Percentiles rank a stretch among this genome's conserved stretches.
phyloP scores from a whole-genome alignment of 2,329 filamentous ascomycete genomes.

The Ceratocystis ficicola region DNA sequence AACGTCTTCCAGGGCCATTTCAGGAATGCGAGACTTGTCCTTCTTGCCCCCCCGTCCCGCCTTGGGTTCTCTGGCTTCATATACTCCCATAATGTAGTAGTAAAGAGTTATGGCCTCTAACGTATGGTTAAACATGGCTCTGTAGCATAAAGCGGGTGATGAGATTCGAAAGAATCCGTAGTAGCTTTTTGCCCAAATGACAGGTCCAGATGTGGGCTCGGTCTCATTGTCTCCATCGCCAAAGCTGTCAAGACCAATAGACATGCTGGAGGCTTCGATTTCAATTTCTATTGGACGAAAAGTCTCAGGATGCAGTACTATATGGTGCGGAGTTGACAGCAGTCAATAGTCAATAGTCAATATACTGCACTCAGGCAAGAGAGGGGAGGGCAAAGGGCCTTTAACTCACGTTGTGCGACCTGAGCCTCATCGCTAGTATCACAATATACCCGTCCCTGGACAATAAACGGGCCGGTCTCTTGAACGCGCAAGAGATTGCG shows the following conservation, averaged over 20 bases:
- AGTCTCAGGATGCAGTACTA: slow-evolving; percentile 17
- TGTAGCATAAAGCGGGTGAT: slow-evolving; percentile 45
- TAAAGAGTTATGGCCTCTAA: slow-evolving; percentile 51
- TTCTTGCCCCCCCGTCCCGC: slow-evolving; percentile 28
- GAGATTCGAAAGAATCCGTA: slow-evolving; percentile 57
- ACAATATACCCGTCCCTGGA: slow-evolving; percentile 48
- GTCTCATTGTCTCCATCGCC: slow-evolving; percentile 4
- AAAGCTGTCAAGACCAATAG: slow-evolving; percentile 39
- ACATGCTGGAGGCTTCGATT: slow-evolving; percentile 36
- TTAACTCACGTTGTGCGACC: slow-evolving; percentile 30
- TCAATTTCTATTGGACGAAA: slow-evolving; percentile 36
- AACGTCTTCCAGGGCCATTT: slow-evolving; percentile 28
- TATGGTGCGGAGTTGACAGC: background rate
- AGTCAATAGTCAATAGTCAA: too few relatives aligned
- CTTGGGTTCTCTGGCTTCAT: slow-evolving; percentile 32
- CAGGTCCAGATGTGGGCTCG: slow-evolving; percentile 33
- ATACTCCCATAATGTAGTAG: slow-evolving; percentile 49
- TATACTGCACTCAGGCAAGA: background rate
- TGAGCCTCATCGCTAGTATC: slow-evolving; percentile 34
- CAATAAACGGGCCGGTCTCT: slow-evolving; percentile 46
- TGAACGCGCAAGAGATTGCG: slow-evolving; percentile 51
- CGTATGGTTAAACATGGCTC: slow-evolving; percentile 45
- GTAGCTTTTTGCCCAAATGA: slow-evolving; percentile 53
- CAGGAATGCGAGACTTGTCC: slow-evolving; percentile 26
- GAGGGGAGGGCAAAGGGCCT: background rate